Base-by-base conservation (phyloP, 192 early-diverging fungal genomes). In the Backusella circina region DNA sequence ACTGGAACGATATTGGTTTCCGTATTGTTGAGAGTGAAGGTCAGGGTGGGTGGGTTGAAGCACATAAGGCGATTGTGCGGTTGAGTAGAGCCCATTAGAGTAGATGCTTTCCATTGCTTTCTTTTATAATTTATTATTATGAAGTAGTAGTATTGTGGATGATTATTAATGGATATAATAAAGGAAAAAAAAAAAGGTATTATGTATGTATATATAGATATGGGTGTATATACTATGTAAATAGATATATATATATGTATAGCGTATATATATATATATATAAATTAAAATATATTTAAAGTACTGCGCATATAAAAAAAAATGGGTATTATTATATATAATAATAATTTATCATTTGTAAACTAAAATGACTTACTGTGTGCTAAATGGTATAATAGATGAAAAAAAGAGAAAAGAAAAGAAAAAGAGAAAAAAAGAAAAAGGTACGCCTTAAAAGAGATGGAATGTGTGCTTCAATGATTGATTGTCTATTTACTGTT, bases 401-500 rank as follows among this genome's bases (percentile, higher is more conserved):
- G 51, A 57, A 23, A 51, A 35, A 61, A 37, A 28, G 4, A 64
- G 26, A 57, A 57, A 12, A 10, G 64, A 64, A 73, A 10, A 64
- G 10, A 73, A 28, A 26, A 2, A 61, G 33, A 38, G 7, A 23
- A 33, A 57, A 26, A 64, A 16, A 41, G 47, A 23, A 57, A 50
- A 26, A 57, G 26, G 44, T 47, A 5, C 18, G 44, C 18, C 44
- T 47, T 47, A 57, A 57, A 57, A 57, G 16, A 57, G 23, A 57
- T 47, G 37, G 51, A 50, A 61, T 71, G 44, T 47, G 47, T 57
- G 71, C 71, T 54, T 72, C 71, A 65, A 28, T 65, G 72, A 73
- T 73, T 73, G 72, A 73, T 57, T 65, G 51, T 57, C 36, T 71
- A 33, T 73, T 64, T 64, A 73, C 54, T 73, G 71, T 73, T 61